Percentiles rank a stretch among this genome's conserved stretches.
These are phyloP conservation scores for Candida sp. DNA, from an alignment of 1,139 yeast genomes.

Conservation along the genomic window DNA sequence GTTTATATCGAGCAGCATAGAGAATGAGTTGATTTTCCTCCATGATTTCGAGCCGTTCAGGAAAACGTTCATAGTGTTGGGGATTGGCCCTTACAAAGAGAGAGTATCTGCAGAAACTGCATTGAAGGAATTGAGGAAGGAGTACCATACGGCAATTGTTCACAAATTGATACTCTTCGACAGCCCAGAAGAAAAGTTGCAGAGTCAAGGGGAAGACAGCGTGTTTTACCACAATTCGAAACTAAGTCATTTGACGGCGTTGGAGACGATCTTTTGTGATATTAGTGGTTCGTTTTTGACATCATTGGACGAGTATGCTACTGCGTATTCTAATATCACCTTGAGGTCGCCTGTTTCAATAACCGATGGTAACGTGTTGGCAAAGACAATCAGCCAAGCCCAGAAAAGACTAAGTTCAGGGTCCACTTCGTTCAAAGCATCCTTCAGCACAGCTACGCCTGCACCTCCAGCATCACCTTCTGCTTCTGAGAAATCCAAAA, in stretches of 20 bases:
- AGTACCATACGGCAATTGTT: conserved; percentile 63
- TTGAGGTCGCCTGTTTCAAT: conserved; percentile 75
- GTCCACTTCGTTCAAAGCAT: conserved; percentile 39
- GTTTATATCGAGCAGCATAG: conserved; percentile 51
- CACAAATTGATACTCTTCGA: conserved; percentile 68
- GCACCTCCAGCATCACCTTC: conserved; percentile 11
- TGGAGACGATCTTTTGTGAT: conserved; percentile 79
- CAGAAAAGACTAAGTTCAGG: conserved; percentile 45
- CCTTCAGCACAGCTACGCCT: conserved; percentile 21
- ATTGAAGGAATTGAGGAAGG: conserved; percentile 19
- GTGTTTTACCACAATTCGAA: conserved; percentile 29
- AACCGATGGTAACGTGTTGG: conserved; percentile 51
- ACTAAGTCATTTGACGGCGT: conserved; percentile 34
- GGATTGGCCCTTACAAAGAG: conserved; percentile 53
- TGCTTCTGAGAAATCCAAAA: conserved; percentile 23
- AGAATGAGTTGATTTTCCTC: conserved; percentile 63
- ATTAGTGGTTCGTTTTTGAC: conserved; percentile 66
- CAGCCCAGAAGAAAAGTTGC: conserved; percentile 38
- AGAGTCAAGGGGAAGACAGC: conserved; percentile 11
- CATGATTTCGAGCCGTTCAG: conserved; percentile 92
- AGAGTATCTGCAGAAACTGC: conserved; percentile 10
- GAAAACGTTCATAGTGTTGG: conserved; percentile 72
- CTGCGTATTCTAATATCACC: conserved; percentile 72
- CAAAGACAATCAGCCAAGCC: conserved; percentile 58
- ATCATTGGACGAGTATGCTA: conserved; percentile 70